Base-by-base conservation (phyloP, 768 basidiomycete species). In the Termitomyces sp. region DNA sequence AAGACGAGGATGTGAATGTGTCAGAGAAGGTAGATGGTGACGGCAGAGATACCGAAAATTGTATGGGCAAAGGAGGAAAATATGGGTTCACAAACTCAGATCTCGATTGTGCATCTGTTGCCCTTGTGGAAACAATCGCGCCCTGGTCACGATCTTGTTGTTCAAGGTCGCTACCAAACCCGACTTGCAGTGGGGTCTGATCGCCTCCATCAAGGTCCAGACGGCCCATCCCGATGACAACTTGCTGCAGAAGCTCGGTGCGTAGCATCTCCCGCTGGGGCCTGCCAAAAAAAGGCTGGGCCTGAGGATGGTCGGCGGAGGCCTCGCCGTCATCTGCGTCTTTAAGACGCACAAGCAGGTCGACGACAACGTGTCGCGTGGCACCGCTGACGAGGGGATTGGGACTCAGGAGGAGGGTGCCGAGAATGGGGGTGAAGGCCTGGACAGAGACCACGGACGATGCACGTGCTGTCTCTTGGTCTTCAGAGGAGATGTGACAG, bases 361-460 rank as follows among this genome's bases (percentile, higher is more conserved):
- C 83, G 18, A 95, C 92, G 56, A 97, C 80, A 2, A 88, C 85
- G 50, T 79, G 77, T 59, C 92, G 82, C 20, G 92, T 84, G 3
- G 84, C 79, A 29, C 85, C 85, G 48, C 88, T 86, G 34, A 97
- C 86, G 49, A 80, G 72, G 48, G 81, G 77, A 64, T 91, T 93
- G 27, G 87, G 80, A 67, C 87, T 92, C 46, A 98, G 83, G 14
- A 98, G 80, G 29, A 98, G 76, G 0, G 90, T 90, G 43, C 92
- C 94, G 31, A 98, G 80, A 49, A 97, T 87, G 13, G 92, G 92
- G 2, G 94, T 97, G 71, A 98, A 98, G 5, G 88, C 84, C 64
- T 90, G 87, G 3, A 92, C 90, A 39, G 87, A 82, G 46, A 98
- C 85, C 8, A 72, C 64, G 13, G 73, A 68, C 6, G 72, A 67